phyloP scores from a whole-genome alignment of 2,329 filamentous ascomycete genomes.

The Hymenoscyphus fraxineus region DNA sequence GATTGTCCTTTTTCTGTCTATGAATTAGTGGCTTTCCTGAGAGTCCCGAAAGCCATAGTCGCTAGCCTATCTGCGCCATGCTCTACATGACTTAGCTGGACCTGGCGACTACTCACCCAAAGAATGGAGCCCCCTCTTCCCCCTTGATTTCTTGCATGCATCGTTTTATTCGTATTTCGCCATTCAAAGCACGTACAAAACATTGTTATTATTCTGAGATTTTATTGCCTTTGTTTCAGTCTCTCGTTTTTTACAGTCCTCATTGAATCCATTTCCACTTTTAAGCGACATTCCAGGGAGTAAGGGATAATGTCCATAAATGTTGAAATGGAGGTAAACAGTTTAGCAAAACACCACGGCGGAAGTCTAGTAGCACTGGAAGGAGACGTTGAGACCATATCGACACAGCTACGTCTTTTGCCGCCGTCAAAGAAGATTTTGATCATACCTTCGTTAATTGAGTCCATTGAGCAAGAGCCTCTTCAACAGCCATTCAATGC shows the following conservation, averaged over 20 bases:
- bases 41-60: not conserved
- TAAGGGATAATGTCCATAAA: not conserved
- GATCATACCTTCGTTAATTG: constrained; percentile 44
- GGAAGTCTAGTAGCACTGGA: constrained; percentile 60
- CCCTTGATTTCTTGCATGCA: not conserved
- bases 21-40: not conserved
- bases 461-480: constrained; percentile 22
- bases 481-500: constrained; percentile 39
- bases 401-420: constrained; percentile 57
- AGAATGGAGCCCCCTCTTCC: not conserved
- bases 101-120: not conserved
- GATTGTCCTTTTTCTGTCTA: not conserved
- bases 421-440: constrained; percentile 56
- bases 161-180: not conserved
- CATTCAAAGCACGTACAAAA: not conserved
- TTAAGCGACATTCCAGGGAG: not conserved
- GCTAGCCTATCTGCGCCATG: not conserved
- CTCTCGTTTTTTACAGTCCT: not conserved
- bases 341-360: not conserved
- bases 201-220: not conserved
- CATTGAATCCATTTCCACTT: not conserved
- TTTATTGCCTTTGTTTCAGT: too few species aligned
- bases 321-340: constrained; percentile 10
- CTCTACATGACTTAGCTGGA: not conserved
- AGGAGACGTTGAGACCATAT: constrained; percentile 50